phyloP scores from a whole-genome alignment of 768 basidiomycete species.

The Russula earlei region DNA sequence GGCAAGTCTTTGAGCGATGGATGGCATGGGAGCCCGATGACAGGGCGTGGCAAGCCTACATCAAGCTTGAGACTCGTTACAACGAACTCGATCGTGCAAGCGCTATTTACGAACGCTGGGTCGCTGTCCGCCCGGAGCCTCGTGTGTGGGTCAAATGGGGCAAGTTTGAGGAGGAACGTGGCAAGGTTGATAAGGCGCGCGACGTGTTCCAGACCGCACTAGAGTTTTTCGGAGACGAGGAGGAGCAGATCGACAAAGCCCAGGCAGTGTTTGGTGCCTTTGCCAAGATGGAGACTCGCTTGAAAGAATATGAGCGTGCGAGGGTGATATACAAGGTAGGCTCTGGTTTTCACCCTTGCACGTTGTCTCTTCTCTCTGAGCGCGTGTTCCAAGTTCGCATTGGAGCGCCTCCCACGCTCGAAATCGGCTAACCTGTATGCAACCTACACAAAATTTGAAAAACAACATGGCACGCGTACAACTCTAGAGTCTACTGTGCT shows the following conservation, averaged over 20 bases:
- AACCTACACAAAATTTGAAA: slow-evolving; percentile 95
- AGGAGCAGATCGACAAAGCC: slow-evolving; percentile 61
- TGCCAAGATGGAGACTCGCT: slow-evolving; percentile 92
- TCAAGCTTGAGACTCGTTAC: slow-evolving; percentile 95
- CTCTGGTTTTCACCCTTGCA: slow-evolving; percentile 9
- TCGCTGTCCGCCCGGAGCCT: slow-evolving; percentile 59
- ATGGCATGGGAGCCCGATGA: slow-evolving; percentile 99
- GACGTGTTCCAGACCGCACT: slow-evolving; percentile 60
- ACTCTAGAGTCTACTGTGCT: slow-evolving; percentile 90
- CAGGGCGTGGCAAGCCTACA: slow-evolving; percentile 99
- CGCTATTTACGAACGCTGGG: slow-evolving; percentile 86
- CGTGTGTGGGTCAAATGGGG: slow-evolving; percentile 60
- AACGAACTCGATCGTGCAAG: slow-evolving; percentile 87
- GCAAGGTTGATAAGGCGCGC: slow-evolving; percentile 50
- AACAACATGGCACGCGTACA: slow-evolving; percentile 85
- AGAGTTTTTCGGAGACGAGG: slow-evolving; percentile 56
- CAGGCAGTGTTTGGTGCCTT: slow-evolving; percentile 91
- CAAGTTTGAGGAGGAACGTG: slow-evolving; percentile 55
- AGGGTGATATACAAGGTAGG: slow-evolving; percentile 92
- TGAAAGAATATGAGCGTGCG: slow-evolving; percentile 96
- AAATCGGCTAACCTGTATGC: slow-evolving; percentile 85
- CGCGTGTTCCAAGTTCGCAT: slow-evolving; percentile 62
- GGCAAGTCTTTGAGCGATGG: slow-evolving; percentile 98
- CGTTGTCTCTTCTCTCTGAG: not conserved
- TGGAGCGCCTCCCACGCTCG: slow-evolving; percentile 83